Conservation (phyloP, 208 protist species). For the Acanthamoeba lenticulata region DNA sequence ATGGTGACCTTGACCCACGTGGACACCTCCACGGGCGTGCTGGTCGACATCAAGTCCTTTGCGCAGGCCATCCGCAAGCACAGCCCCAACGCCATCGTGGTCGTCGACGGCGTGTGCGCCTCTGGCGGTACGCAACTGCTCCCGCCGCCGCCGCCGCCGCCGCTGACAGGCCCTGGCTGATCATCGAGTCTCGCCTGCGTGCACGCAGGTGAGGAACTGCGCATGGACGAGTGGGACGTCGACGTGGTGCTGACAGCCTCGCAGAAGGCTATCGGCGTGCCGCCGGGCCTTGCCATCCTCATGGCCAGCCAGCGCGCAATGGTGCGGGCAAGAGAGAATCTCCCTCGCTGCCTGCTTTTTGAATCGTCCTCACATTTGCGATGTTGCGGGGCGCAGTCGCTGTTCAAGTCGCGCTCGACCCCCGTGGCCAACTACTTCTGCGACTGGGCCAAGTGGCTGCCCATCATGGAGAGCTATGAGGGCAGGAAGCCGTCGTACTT, state of each 20-base stretch:
- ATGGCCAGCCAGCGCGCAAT: constrained; percentile 58
- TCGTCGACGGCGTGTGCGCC: constrained; percentile 70
- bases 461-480: constrained; percentile 73
- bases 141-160: neutral
- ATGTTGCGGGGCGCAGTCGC: neutral
- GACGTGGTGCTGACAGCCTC: constrained; percentile 68
- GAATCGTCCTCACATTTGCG: neutral
- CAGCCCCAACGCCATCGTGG: constrained; percentile 60
- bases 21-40: constrained; percentile 69
- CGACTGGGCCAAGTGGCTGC: constrained; percentile 67
- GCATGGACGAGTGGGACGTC: constrained; percentile 73
- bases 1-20: constrained; percentile 69
- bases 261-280: constrained; percentile 71
- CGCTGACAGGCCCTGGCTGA: too few relatives aligned
- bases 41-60: constrained; percentile 55
- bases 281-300: constrained; percentile 51
- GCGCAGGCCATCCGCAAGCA: constrained; percentile 14
- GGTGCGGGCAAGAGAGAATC: neutral
- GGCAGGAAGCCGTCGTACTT: constrained; percentile 64
- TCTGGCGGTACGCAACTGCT: neutral
- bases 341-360: neutral
- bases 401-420: constrained; percentile 11
- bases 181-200: neutral
- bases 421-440: constrained; percentile 66
- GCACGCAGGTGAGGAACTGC: constrained; percentile 50